Percentiles rank a stretch among this genome's conserved stretches.
phyloP scores from a whole-genome alignment of 2,329 filamentous ascomycete genomes.

The Aspergillus viridinutans region DNA sequence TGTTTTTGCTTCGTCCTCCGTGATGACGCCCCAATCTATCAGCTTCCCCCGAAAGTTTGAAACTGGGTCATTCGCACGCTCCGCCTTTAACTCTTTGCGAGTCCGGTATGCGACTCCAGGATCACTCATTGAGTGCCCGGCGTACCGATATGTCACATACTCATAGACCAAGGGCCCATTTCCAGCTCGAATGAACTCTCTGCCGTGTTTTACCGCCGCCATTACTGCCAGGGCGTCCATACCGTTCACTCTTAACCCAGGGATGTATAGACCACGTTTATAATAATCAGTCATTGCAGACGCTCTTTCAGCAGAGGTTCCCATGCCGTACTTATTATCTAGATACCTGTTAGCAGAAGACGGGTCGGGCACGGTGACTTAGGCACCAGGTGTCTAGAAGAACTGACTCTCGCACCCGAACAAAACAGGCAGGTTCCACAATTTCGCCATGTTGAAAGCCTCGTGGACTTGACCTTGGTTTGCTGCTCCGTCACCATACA shows the following conservation, averaged over 20 bases:
- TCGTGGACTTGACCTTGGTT: slow-evolving; percentile 99
- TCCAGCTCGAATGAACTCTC: slow-evolving; percentile 72
- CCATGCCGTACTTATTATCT: slow-evolving; percentile 99
- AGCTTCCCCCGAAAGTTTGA: slow-evolving; percentile 93
- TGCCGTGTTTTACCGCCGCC: slow-evolving; percentile 85
- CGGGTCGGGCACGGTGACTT: background rate
- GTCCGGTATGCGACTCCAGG: slow-evolving; percentile 96
- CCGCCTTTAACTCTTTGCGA: slow-evolving; percentile 96
- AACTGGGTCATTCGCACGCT: slow-evolving; percentile 89
- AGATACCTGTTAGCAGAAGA: slow-evolving; percentile 2
- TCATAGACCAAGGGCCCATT: slow-evolving; percentile 92
- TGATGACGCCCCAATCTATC: slow-evolving; percentile 81
- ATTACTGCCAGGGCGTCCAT: slow-evolving; percentile 99
- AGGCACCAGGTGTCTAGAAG: slow-evolving; percentile 41
- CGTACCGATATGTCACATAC: slow-evolving; percentile 97
- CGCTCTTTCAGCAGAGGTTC: slow-evolving; percentile 88
- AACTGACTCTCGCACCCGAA: slow-evolving; percentile 93
- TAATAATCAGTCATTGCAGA: slow-evolving; percentile 99
- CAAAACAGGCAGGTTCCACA: slow-evolving; percentile 89
- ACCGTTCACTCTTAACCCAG: slow-evolving; percentile 97
- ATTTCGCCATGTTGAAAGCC: slow-evolving; percentile 99
- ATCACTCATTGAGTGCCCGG: slow-evolving; percentile 98
- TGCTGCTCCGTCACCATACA: slow-evolving; percentile 94
- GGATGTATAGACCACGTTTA: slow-evolving; percentile 99
- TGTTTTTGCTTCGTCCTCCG: slow-evolving; percentile 86